phyloP scores from a whole-genome alignment of 2,329 filamentous ascomycete species.

The Alternaria brassicicola region DNA sequence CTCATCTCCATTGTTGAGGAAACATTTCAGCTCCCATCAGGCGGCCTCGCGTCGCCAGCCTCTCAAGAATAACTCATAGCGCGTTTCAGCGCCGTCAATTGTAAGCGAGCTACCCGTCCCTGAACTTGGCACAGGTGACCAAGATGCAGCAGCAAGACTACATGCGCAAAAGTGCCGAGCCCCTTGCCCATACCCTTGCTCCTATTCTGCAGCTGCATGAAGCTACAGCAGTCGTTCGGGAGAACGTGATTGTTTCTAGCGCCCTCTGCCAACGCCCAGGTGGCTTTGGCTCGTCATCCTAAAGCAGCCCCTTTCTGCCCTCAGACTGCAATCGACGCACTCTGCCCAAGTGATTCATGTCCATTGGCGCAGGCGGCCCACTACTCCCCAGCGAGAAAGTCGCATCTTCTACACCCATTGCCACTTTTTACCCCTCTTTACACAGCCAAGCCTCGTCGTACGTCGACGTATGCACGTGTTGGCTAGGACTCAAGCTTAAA shows the following conservation, averaged over 20 bases:
- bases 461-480: not conserved
- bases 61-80: conserved; percentile 16
- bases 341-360: conserved; percentile 1
- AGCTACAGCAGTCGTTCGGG: not conserved
- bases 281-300: conserved; percentile 5
- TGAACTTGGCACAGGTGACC: conserved; percentile 20
- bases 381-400: conserved; percentile 6
- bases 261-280: conserved; percentile 6
- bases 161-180: conserved; percentile 2
- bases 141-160: conserved; percentile 10
- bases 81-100: conserved; percentile 32
- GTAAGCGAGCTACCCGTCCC: conserved; percentile 20
- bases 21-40: not conserved
- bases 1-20: conserved; percentile 1
- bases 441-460: not conserved
- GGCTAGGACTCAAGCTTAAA: not conserved
- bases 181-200: conserved; percentile 9
- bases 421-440: conserved; percentile 1
- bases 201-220: conserved; percentile 4
- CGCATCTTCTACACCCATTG: not conserved
- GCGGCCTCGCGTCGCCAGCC: conserved; percentile 7
- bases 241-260: conserved; percentile 9
- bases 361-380: conserved; percentile 1
- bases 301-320: conserved; percentile 7
- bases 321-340: not conserved